Evolutionary conservation across 2,329 filamentous ascomycete genomes (phyloP), one percentile per base, ranked within the genome.

Genomic region (Hypoxylon sp.): DNA sequence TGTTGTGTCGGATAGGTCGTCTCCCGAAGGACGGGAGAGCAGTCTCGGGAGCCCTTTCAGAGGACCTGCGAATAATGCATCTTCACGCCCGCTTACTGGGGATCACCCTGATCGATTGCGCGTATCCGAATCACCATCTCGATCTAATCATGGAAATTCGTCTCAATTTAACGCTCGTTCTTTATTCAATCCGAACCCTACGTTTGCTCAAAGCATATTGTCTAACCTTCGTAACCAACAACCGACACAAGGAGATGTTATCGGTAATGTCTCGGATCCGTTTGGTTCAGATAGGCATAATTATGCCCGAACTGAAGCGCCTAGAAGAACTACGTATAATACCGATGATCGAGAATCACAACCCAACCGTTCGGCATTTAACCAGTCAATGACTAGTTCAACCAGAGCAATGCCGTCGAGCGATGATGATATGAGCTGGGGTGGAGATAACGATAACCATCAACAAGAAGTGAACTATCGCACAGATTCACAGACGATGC

Each of bases 1-100:
- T 63, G 84, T 89, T 38, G 86, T 87, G 10, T 88, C 86, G 0
- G 87, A 89, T 68, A 85, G 85, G 6, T 85, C 86, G 0, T 88
- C 87, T 0, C 87, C 87, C 1, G 84, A 84, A 55, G 80, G 77
- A 5, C 81, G 80, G n/a, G 84, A 85, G 46, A 80, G 81, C 34
- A 82, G 84, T 10, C 77, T 89, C 2, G 82, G 86, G 13, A 89
- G 87, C 60, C 87, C 87, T 0, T 89, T 89, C 69, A 81, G 84
- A 56, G 76, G 80, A 13, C 80, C 80, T 2, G 65, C 71, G 10
- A 67, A 74, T 34, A 77, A 77, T 59, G 77, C 75, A 4, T 69
- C 63, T 11, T 67, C 73, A 5, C 71, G 67, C 4, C 67, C 71
- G 56, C 67, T 70, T 6, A 25, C 46, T 49, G 55, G 45, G 10